Evolutionary conservation across 2,329 filamentous ascomycete species (phyloP).

Genomic region (Colletotrichum tropicicola): DNA sequence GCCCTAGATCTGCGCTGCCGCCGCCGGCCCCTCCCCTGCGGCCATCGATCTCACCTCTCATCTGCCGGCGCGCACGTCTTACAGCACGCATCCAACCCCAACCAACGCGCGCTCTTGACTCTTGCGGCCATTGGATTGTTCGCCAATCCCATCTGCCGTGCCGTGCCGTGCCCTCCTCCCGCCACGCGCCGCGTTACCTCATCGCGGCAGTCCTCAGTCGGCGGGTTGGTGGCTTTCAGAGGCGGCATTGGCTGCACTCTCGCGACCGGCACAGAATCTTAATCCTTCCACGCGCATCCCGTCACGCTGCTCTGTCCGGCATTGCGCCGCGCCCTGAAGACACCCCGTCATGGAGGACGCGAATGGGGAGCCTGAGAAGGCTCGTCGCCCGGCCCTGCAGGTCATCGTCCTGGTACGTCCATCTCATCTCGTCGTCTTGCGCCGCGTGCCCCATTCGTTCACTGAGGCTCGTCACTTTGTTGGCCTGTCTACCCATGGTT

Average conservation of each 20-base stretch:
- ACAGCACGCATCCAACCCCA: neutral
- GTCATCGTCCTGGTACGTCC: conserved; percentile 77
- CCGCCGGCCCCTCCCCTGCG: neutral
- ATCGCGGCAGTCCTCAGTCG: neutral
- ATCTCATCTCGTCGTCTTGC: conserved; percentile 14
- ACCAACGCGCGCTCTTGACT: neutral
- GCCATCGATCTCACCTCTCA: neutral
- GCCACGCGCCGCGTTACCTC: neutral
- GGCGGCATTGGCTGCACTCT: conserved; percentile 15
- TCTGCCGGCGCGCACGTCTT: neutral
- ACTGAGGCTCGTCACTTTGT: neutral
- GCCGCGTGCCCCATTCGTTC: neutral
- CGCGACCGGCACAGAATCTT: neutral
- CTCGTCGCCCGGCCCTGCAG: conserved; percentile 65
- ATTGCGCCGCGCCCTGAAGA: neutral
- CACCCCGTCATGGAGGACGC: conserved; percentile 16
- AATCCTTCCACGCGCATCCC: neutral
- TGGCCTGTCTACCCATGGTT: neutral
- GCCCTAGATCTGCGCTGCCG: neutral
- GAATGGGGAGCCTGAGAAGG: conserved; percentile 18
- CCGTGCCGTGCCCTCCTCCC: neutral
- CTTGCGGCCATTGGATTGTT: neutral
- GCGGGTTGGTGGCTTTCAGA: neutral
- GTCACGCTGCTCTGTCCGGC: neutral
- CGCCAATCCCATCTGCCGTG: neutral